These are phyloP conservation scores for Plenodomus lindquistii DNA, from an alignment of 2,329 filamentous ascomycete genomes.

Conservation along the genomic window DNA sequence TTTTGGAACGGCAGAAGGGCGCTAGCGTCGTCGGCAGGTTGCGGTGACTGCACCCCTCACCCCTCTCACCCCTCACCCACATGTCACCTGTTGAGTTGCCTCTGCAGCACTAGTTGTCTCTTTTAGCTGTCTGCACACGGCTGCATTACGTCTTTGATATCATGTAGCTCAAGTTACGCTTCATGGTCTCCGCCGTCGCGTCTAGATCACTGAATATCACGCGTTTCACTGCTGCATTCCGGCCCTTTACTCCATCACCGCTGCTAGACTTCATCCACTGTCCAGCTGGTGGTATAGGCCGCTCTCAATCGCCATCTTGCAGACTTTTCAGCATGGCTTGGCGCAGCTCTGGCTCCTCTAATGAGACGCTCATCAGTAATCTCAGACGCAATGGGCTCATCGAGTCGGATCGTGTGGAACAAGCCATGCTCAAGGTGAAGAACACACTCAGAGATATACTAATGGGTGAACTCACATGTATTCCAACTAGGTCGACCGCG, in stretches of 20 bases:
- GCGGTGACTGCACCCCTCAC: background rate
- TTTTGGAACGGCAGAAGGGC: slow-evolving; percentile 19
- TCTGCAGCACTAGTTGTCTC: background rate
- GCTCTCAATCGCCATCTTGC: background rate
- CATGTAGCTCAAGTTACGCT: background rate
- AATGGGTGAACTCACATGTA: background rate
- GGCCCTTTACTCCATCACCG: slow-evolving; percentile 20
- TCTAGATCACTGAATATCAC: background rate
- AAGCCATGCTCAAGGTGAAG: slow-evolving; percentile 74
- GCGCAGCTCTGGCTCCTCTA: slow-evolving; percentile 77
- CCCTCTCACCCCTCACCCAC: slow-evolving; percentile 3
- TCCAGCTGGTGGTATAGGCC: slow-evolving; percentile 14
- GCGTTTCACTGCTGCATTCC: background rate
- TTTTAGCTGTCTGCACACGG: background rate
- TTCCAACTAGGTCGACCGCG: slow-evolving; percentile 74
- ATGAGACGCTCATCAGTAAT: slow-evolving; percentile 77
- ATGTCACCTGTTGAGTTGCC: no score
- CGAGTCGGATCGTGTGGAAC: slow-evolving; percentile 68
- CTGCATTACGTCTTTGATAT: background rate
- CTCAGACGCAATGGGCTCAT: slow-evolving; percentile 74
- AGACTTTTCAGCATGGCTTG: slow-evolving; percentile 75
- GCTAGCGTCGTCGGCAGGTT: no score
- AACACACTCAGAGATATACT: background rate
- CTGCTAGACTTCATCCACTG: slow-evolving; percentile 19
- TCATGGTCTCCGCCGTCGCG: background rate